A percentile compares a stretch with the other conserved stretches of the same genome.
Conservation (phyloP, 2,329 filamentous ascomycete species). For the Albifimbria verrucaria region DNA sequence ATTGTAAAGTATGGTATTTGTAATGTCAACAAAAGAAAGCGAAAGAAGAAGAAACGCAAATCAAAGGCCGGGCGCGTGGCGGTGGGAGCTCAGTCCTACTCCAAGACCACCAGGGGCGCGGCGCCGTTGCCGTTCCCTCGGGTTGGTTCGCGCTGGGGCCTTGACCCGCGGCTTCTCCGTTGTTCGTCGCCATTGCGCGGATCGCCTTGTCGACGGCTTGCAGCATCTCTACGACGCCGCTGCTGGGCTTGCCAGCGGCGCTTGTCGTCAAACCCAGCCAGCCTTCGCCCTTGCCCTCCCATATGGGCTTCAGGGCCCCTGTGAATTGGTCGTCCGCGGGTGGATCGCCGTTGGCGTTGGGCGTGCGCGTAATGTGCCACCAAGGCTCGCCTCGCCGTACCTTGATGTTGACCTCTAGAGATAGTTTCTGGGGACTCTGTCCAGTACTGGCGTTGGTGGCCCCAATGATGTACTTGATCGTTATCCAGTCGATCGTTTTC, state of each 20-base stretch:
- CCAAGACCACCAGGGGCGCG: conserved; percentile 2
- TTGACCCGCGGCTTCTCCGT: neutral
- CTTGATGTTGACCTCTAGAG: conserved; percentile 50
- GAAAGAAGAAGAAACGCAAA: neutral
- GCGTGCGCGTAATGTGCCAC: conserved; percentile 47
- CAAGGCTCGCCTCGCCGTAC: conserved; percentile 43
- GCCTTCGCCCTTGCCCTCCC: conserved; percentile 38
- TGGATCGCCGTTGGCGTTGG: conserved; percentile 14
- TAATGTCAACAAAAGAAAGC: neutral
- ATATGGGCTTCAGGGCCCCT: conserved; percentile 40
- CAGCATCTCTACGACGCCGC: conserved; percentile 44
- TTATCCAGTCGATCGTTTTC: conserved; percentile 55
- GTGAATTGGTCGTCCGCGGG: conserved; percentile 31
- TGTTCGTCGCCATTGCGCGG: conserved; percentile 23
- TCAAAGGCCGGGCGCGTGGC: neutral
- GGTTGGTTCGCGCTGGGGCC: neutral
- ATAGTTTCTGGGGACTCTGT: conserved; percentile 32
- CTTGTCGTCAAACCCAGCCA: conserved; percentile 47
- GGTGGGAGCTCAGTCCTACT: neutral
- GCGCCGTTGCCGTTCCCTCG: neutral
- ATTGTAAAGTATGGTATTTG: neutral
- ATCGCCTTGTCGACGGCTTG: conserved; percentile 45
- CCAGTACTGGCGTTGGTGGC: conserved; percentile 16
- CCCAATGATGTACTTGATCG: conserved; percentile 49
- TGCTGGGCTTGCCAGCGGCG: conserved; percentile 39